Evolutionary conservation across 352 stramenopile species (phyloP).

Genomic region (Globisporangium rhizosaccharum): DNA sequence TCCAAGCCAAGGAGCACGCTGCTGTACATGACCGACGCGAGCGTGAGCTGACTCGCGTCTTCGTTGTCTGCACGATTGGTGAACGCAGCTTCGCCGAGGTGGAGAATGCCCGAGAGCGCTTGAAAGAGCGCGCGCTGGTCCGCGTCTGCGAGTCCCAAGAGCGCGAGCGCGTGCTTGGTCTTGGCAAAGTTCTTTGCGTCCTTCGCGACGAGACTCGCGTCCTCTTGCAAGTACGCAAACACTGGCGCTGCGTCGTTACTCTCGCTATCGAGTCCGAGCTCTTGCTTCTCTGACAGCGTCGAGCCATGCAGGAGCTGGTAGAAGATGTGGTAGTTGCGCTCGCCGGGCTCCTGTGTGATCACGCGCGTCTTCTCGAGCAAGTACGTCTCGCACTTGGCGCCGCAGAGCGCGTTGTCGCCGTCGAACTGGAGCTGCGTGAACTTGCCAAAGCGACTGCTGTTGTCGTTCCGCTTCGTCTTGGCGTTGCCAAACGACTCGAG

Average conservation of each 20-base stretch:
- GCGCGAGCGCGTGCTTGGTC: slow-evolving; percentile 47
- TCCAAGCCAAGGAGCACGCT: slow-evolving; percentile 48
- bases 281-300: slow-evolving; percentile 30
- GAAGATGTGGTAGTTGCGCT: slow-evolving; percentile 97
- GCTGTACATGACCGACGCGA: slow-evolving; percentile 34
- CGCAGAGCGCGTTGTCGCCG: slow-evolving; percentile 57
- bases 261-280: slow-evolving; percentile 29
- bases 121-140: slow-evolving; percentile 67
- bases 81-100: slow-evolving; percentile 74
- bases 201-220: slow-evolving; percentile 28
- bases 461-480: slow-evolving; percentile 96
- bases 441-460: slow-evolving; percentile 95
- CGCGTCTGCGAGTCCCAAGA: slow-evolving; percentile 49
- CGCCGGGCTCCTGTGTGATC: slow-evolving; percentile 84
- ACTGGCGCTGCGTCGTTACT: slow-evolving; percentile 4
- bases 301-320: slow-evolving; percentile 83
- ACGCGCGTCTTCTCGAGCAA: slow-evolving; percentile 95
- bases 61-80: slow-evolving; percentile 39
- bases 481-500: slow-evolving; percentile 99
- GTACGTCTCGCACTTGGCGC: slow-evolving; percentile 94
- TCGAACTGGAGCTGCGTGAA: slow-evolving; percentile 96
- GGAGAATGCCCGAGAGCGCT: slow-evolving; percentile 65
- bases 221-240: slow-evolving; percentile 51
- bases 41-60: slow-evolving; percentile 38
- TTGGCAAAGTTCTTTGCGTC: slow-evolving; percentile 52